Evolutionary conservation across 192 early-diverging fungal genomes (phyloP).

Genomic region (Coemansia nantahalensis): DNA sequence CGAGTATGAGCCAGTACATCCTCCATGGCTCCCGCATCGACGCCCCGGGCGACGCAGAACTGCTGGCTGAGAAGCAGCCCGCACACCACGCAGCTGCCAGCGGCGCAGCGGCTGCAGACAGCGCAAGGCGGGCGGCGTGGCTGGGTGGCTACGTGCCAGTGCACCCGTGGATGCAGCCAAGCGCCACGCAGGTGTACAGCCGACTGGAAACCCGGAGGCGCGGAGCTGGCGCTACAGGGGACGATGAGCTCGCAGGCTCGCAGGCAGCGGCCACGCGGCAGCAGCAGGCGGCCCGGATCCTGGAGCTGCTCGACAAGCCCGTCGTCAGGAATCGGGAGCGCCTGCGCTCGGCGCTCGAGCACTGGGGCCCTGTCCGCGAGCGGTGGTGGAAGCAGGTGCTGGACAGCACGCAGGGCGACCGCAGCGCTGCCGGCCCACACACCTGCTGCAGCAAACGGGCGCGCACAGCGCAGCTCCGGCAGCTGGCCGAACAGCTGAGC

Average conservation of each 20-base stretch:
- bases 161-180: conserved; percentile 50
- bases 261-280: conserved; percentile 20
- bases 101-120: not conserved
- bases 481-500: conserved; percentile 22
- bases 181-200: conserved; percentile 41
- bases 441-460: not conserved
- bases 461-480: not conserved
- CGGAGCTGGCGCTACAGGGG: not conserved
- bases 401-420: not conserved
- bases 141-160: conserved; percentile 35
- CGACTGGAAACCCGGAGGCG: conserved; percentile 16
- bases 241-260: not conserved
- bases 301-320: conserved; percentile 31
- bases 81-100: not conserved
- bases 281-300: conserved; percentile 19
- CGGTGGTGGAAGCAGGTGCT: conserved; percentile 34
- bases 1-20: conserved; percentile 17
- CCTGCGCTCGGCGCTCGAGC: conserved; percentile 9
- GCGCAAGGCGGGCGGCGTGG: conserved; percentile 6
- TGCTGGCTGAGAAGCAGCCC: too few species aligned
- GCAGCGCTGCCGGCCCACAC: too few species aligned
- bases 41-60: too few species aligned
- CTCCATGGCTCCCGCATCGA: not conserved
- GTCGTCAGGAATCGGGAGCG: conserved; percentile 18
- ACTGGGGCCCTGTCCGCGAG: conserved; percentile 37